phyloP scores from a whole-genome alignment of 129 eudicot species.

The Artemisia annua region DNA sequence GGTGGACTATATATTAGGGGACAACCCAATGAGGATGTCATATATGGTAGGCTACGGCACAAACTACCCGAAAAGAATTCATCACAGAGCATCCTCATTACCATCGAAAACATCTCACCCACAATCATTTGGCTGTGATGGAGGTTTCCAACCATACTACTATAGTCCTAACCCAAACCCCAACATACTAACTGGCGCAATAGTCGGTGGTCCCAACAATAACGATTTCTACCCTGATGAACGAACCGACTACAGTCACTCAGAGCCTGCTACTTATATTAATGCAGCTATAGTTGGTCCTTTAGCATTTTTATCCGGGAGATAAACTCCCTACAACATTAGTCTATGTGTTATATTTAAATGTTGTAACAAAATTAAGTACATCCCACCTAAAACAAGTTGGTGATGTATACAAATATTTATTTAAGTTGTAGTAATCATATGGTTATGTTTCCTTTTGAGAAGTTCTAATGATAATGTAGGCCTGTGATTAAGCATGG shows the following conservation, averaged over 20 bases:
- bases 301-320: slow-evolving; percentile 74
- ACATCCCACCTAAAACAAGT: slow-evolving; percentile 32
- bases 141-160: slow-evolving; percentile 64
- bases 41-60: slow-evolving; percentile 91
- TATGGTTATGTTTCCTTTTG: not conserved
- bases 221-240: slow-evolving; percentile 83
- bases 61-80: slow-evolving; percentile 76
- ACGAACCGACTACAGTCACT: slow-evolving; percentile 76
- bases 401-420: slow-evolving; percentile 39
- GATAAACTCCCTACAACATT: slow-evolving; percentile 25
- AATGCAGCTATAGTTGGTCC: slow-evolving; percentile 95
- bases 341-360: slow-evolving; percentile 11
- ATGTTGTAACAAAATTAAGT: slow-evolving; percentile 26
- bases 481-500: no score
- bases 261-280: slow-evolving; percentile 86
- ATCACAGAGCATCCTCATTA: slow-evolving; percentile 89
- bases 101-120: slow-evolving; percentile 63
- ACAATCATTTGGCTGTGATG: slow-evolving; percentile 64
- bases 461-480: no score
- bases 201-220: slow-evolving; percentile 91
- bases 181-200: slow-evolving; percentile 63
- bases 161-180: slow-evolving; percentile 77
- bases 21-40: slow-evolving; percentile 87
- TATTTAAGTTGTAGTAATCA: slow-evolving; percentile 23
- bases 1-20: slow-evolving; percentile 91